Percentiles rank a stretch among this genome's conserved stretches.
phyloP scores from a whole-genome alignment of 352 stramenopile genomes.

The Globisporangium solare region DNA sequence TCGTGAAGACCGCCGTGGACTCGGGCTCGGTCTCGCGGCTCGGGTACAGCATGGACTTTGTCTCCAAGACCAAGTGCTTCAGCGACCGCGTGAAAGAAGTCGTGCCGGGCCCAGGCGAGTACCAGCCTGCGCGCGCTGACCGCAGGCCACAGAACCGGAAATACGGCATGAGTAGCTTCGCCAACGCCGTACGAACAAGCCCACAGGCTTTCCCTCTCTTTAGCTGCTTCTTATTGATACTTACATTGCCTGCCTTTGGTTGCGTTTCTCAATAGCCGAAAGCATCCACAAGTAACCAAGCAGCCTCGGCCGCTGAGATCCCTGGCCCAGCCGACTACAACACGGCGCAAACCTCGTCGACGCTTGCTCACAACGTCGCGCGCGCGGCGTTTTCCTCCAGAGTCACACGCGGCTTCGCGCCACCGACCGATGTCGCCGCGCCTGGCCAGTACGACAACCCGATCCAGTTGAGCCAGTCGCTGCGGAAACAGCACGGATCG shows the following conservation, averaged over 20 bases:
- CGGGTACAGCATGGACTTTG: constrained; percentile 71
- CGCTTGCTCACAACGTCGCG: constrained; percentile 47
- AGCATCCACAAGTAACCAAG: constrained; percentile 27
- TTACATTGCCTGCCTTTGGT: constrained; percentile 1
- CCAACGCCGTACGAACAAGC: constrained; percentile 39
- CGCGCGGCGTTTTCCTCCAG: constrained; percentile 65
- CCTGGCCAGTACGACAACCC: constrained; percentile 72
- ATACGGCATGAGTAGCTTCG: constrained; percentile 68
- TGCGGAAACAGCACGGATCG: constrained; percentile 14
- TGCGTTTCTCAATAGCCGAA: constrained; percentile 20
- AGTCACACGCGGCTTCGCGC: constrained; percentile 45
- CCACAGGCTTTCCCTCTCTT: background rate
- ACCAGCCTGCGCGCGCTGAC: constrained; percentile 34
- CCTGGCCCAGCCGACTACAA: constrained; percentile 60
- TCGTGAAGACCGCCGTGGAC: constrained; percentile 52
- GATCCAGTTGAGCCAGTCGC: constrained; percentile 34
- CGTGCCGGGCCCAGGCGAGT: constrained; percentile 62
- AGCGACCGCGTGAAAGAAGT: constrained; percentile 37
- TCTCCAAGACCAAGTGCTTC: constrained; percentile 77
- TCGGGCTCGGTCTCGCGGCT: constrained; percentile 74
- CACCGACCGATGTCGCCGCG: constrained; percentile 37
- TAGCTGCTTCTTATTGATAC: background rate
- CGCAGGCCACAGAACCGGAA: constrained; percentile 53
- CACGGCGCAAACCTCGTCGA: constrained; percentile 25
- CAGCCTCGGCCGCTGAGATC: constrained; percentile 6